These are phyloP conservation scores for Claviceps capensis DNA, from an alignment of 2,329 filamentous ascomycete genomes.

Conservation along the genomic window DNA sequence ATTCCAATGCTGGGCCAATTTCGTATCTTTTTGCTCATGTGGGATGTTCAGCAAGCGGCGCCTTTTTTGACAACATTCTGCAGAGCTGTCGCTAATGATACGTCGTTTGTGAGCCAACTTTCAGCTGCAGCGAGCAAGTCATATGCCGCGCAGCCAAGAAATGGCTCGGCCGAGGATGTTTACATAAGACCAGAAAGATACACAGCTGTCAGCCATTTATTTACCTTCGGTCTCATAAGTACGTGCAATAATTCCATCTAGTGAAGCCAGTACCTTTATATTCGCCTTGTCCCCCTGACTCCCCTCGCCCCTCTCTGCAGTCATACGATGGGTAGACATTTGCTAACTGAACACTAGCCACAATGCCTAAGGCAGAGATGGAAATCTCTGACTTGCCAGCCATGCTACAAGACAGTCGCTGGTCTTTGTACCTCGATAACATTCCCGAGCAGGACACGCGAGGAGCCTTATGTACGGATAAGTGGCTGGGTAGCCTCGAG, in stretches of 20 bases:
- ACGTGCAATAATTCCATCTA: constrained; percentile 16
- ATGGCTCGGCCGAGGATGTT: constrained; percentile 45
- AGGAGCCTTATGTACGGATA: constrained; percentile 44
- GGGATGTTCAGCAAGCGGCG: constrained; percentile 40
- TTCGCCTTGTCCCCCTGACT: too few relatives aligned
- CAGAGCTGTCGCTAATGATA: constrained; percentile 33
- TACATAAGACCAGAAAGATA: constrained; percentile 58
- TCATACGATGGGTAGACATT: background rate
- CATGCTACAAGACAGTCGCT: constrained; percentile 49
- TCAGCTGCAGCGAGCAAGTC: constrained; percentile 46
- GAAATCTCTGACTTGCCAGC: constrained; percentile 53
- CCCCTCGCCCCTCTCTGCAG: background rate
- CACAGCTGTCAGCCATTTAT: constrained; percentile 50
- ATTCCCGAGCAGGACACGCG: constrained; percentile 40
- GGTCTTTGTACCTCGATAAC: constrained; percentile 62
- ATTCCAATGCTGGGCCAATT: constrained; percentile 69
- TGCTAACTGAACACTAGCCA: constrained; percentile 23
- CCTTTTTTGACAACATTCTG: constrained; percentile 49
- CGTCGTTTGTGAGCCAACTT: constrained; percentile 44
- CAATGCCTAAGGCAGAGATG: constrained; percentile 46
- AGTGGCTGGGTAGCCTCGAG: constrained; percentile 51
- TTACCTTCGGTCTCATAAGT: constrained; percentile 58
- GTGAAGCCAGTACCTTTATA: constrained; percentile 6
- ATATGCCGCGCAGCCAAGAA: constrained; percentile 44
- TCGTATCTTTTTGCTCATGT: constrained; percentile 57